Conservation (phyloP, 75 land plant genomes). For the Gnetum montanum region DNA sequence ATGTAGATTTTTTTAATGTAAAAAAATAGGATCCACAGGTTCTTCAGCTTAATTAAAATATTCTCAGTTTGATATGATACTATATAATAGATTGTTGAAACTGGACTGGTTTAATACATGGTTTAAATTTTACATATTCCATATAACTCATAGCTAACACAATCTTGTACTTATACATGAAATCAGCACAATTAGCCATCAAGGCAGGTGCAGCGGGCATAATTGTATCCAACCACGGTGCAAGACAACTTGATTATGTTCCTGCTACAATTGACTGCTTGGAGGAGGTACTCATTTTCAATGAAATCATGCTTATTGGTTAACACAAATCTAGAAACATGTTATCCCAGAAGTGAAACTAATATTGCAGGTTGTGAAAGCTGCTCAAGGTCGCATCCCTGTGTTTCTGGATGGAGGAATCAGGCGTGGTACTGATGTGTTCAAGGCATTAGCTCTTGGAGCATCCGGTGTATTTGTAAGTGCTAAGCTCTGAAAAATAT, state of each 20-base stretch:
- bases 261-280: slow-evolving; percentile 42
- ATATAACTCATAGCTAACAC: too few species aligned
- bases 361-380: slow-evolving; percentile 71
- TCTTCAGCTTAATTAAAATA: too few species aligned
- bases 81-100: too few species aligned
- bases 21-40: too few species aligned
- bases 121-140: too few species aligned
- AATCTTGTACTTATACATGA: not conserved
- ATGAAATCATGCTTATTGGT: not conserved
- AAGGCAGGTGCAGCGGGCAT: slow-evolving; percentile 46
- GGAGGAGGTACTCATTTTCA: slow-evolving; percentile 36
- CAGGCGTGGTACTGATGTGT: slow-evolving; percentile 94
- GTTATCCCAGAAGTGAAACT: not conserved
- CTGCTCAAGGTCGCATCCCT: slow-evolving; percentile 79
- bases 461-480: slow-evolving; percentile 97
- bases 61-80: too few species aligned
- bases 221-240: slow-evolving; percentile 56
- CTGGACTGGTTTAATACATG: too few species aligned
- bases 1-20: too few species aligned
- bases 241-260: slow-evolving; percentile 38
- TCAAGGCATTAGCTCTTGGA: slow-evolving; percentile 92
- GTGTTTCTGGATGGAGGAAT: slow-evolving; percentile 97
- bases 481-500: too few species aligned
- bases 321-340: not conserved
- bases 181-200: slow-evolving; percentile 33